Conservation (phyloP, 139 green algal species). For the Chlamydomonas applanata region DNA sequence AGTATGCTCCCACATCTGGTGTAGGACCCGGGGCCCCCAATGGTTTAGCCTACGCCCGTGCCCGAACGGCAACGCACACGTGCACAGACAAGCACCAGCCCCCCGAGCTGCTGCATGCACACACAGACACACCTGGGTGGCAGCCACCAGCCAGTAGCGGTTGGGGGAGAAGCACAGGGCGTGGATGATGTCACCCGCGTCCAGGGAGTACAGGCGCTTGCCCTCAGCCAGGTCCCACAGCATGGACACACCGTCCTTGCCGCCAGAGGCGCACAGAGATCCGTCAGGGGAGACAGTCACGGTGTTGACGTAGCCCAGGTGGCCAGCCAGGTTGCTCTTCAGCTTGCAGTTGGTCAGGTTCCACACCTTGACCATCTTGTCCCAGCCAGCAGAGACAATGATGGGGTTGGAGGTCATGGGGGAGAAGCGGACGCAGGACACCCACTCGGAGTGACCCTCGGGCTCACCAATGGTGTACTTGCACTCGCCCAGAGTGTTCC, state of each 20-base stretch:
- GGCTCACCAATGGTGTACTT: conserved; percentile 98
- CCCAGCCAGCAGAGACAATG: conserved; percentile 98
- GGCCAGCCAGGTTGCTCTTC: conserved; percentile 92
- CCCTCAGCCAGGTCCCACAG: conserved; percentile 99
- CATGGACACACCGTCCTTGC: conserved; percentile 98
- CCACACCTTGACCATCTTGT: conserved; percentile 98
- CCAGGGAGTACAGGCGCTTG: conserved; percentile 98
- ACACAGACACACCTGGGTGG: conserved; percentile 69
- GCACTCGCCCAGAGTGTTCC: conserved; percentile 99
- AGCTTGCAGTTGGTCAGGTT: conserved; percentile 99
- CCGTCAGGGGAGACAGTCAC: conserved; percentile 98
- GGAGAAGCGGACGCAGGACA: conserved; percentile 97
- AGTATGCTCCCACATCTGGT: not conserved
- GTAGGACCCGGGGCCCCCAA: not conserved
- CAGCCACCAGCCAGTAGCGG: conserved; percentile 99
- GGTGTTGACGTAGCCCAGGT: conserved; percentile 95
- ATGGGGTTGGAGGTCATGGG: conserved; percentile 93
- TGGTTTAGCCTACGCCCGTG: conserved; percentile 2
- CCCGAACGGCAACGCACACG: not conserved
- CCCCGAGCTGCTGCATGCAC: conserved; percentile 61
- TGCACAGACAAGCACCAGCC: not conserved
- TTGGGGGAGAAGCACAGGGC: conserved; percentile 97
- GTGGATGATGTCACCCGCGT: conserved; percentile 98
- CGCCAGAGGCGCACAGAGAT: conserved; percentile 96
- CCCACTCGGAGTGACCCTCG: conserved; percentile 84